Conservation (phyloP, 2,329 filamentous ascomycete genomes). For the Fusarium fracticaudum region DNA sequence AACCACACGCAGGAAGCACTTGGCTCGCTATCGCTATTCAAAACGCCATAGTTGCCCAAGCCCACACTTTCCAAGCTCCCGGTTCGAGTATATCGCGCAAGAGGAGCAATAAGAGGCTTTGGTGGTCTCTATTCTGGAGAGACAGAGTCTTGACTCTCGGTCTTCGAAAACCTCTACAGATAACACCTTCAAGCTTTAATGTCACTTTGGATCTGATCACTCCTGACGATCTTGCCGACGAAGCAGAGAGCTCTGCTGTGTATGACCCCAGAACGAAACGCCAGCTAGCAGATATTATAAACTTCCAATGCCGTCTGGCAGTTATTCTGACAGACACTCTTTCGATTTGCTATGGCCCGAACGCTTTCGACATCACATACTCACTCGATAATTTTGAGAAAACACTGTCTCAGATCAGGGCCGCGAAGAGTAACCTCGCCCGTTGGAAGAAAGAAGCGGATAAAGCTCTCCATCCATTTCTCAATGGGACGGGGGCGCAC, state of each 20-base stretch:
- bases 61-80: constrained; percentile 17
- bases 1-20: constrained; percentile 27
- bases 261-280: neutral
- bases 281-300: neutral
- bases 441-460: neutral
- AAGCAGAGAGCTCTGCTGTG: neutral
- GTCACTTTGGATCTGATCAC: neutral
- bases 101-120: constrained; percentile 8
- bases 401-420: neutral
- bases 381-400: constrained; percentile 2
- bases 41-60: constrained; percentile 26
- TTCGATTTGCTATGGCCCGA: constrained; percentile 5
- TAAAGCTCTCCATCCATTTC: neutral
- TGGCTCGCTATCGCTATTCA: constrained; percentile 29
- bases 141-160: constrained; percentile 9
- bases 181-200: constrained; percentile 12
- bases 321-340: constrained; percentile 3
- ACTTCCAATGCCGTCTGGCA: neutral
- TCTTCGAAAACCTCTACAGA: constrained; percentile 1
- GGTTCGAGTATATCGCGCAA: neutral
- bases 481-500: neutral
- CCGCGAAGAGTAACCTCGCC: neutral
- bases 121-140: constrained; percentile 26
- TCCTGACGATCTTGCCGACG: neutral
- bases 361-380: constrained; percentile 4